Conservation (phyloP, 192 early-diverging fungal genomes). For the Entophlyctis helioformis region DNA sequence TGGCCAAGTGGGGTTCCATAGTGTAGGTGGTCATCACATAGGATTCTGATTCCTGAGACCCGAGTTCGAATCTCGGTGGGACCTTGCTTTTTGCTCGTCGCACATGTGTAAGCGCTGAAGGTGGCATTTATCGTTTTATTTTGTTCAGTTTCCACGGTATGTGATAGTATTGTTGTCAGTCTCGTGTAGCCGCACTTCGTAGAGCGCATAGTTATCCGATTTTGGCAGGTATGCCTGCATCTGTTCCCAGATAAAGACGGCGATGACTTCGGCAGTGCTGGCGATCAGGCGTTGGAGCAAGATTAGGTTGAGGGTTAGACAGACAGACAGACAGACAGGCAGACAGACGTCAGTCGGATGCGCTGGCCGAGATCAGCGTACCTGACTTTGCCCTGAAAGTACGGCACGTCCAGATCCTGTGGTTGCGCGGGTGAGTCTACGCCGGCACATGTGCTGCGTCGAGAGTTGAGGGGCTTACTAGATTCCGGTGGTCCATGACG, state of each 20-base stretch:
- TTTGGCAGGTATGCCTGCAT: constrained; percentile 20
- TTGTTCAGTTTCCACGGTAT: too few relatives aligned
- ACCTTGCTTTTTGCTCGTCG: too few relatives aligned
- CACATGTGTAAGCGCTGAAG: too few relatives aligned
- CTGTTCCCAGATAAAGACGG: constrained; percentile 70
- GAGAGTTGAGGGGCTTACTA: constrained; percentile 32
- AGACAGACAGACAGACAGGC: too few relatives aligned
- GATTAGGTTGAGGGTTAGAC: neutral
- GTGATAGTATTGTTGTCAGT: constrained; percentile 58
- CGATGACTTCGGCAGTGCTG: constrained; percentile 85
- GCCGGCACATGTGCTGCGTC: too few relatives aligned
- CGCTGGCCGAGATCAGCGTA: constrained; percentile 9
- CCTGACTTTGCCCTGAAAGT: constrained; percentile 54
- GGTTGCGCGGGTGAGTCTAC: neutral
- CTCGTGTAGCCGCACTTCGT: constrained; percentile 54
- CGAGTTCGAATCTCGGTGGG: too few relatives aligned
- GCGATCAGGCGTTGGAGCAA: neutral
- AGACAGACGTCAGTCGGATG: too few relatives aligned
- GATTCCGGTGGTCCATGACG: constrained; percentile 72
- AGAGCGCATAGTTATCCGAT: constrained; percentile 16
- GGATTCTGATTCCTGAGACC: too few relatives aligned
- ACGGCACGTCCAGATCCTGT: constrained; percentile 71
- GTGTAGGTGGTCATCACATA: too few relatives aligned
- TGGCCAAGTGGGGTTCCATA: too few relatives aligned
- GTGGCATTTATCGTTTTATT: too few relatives aligned